phyloP scores from a whole-genome alignment of 1,284 basidiomycete species.

The Leccinum pallidistipes region DNA sequence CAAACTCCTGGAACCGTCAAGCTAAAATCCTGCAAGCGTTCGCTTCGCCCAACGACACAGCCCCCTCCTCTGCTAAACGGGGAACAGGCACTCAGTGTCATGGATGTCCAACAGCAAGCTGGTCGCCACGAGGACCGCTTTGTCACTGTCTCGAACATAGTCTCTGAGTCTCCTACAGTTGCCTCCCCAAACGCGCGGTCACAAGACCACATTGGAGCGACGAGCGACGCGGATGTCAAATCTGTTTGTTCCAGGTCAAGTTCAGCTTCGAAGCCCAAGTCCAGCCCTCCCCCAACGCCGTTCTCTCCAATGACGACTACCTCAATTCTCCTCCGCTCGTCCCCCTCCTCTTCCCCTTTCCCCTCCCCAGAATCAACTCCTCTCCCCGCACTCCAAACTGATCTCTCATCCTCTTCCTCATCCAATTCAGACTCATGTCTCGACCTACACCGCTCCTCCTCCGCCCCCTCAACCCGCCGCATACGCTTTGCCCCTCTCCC shows the following conservation, averaged over 20 bases:
- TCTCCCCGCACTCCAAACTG: constrained; percentile 37
- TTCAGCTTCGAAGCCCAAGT: constrained; percentile 34
- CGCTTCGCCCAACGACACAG: constrained; percentile 27
- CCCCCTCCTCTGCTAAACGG: constrained; percentile 21
- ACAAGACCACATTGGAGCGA: constrained; percentile 26
- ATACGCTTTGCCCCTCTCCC: constrained; percentile 80
- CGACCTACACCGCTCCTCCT: constrained; percentile 13
- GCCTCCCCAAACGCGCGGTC: constrained; percentile 23
- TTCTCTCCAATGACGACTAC: constrained; percentile 11
- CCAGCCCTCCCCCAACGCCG: constrained; percentile 16
- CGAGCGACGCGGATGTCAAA: constrained; percentile 41
- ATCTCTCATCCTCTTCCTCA: constrained; percentile 28
- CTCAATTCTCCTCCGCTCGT: constrained; percentile 26
- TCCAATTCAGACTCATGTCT: constrained; percentile 20
- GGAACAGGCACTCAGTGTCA: constrained; percentile 11
- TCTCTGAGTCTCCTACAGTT: constrained; percentile 55
- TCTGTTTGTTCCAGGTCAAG: constrained; percentile 41
- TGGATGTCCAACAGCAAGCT: constrained; percentile 18
- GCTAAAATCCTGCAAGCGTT: constrained; percentile 27
- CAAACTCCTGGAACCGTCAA: constrained; percentile 3
- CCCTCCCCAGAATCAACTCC: constrained; percentile 34
- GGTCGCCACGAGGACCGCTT: constrained; percentile 24
- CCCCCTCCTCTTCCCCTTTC: constrained; percentile 12
- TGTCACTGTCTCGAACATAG: not conserved
- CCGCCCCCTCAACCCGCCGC: constrained; percentile 35